phyloP scores from a whole-genome alignment of 2,329 filamentous ascomycete genomes.

The Cercospora sesami region DNA sequence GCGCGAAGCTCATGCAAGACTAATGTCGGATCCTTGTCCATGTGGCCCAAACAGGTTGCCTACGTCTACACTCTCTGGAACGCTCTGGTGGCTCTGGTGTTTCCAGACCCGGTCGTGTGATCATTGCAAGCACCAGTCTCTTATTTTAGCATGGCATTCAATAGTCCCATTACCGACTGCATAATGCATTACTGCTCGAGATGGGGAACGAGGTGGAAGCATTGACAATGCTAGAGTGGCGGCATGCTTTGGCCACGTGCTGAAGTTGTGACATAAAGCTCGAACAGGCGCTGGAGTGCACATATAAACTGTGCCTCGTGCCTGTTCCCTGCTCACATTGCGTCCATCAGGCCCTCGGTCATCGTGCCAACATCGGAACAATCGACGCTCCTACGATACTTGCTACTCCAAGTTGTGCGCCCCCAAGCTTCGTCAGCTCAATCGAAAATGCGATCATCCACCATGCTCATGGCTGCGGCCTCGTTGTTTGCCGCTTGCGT shows the following conservation, averaged over 20 bases:
- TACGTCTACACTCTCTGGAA: neutral
- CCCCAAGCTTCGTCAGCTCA: neutral
- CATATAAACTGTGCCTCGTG: conserved; percentile 11
- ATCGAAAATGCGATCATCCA: conserved; percentile 30
- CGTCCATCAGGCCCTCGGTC: neutral
- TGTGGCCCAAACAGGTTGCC: neutral
- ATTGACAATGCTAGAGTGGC: neutral
- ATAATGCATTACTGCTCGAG: neutral
- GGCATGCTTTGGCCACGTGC: neutral
- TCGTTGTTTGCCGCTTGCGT: conserved; percentile 19
- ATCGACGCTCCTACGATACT: neutral
- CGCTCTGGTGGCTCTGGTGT: neutral
- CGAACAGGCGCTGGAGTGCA: neutral
- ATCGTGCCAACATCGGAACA: conserved; percentile 10
- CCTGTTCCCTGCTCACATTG: conserved; percentile 1
- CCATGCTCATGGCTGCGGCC: conserved; percentile 23
- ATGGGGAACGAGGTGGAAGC: neutral
- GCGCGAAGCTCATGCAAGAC: conserved; percentile 10
- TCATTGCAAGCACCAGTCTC: neutral
- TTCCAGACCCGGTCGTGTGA: neutral
- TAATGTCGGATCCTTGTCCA: conserved; percentile 1
- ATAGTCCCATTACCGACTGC: neutral
- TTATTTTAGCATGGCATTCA: conserved; percentile 2
- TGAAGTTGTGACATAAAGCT: neutral
- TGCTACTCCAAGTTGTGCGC: neutral